Percentiles rank a stretch among this genome's conserved stretches.
Evolutionary conservation across 2,329 filamentous ascomycete genomes (phyloP).

Genomic region (Trichoderma lentiforme): DNA sequence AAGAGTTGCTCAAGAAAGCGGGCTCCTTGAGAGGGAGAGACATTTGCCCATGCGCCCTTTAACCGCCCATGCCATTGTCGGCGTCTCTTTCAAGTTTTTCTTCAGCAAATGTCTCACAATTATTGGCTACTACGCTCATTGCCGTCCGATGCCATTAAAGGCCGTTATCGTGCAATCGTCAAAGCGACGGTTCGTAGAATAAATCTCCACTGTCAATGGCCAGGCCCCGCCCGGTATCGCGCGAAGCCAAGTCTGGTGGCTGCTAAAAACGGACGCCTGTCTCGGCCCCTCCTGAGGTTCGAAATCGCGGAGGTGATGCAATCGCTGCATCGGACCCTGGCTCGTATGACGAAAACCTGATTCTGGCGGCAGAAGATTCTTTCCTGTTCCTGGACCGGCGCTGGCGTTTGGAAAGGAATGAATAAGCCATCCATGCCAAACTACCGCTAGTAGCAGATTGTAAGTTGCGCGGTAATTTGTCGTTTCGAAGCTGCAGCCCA

Average conservation of each 20-base stretch:
- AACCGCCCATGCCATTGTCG: background rate
- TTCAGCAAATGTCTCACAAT: background rate
- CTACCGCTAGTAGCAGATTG: background rate
- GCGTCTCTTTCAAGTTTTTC: background rate
- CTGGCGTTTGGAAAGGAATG: background rate
- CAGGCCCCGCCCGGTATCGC: background rate
- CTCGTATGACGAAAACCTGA: slow-evolving; percentile 12
- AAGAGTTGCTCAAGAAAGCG: no score
- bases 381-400: slow-evolving; percentile 4
- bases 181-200: background rate
- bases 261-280: background rate
- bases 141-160: background rate
- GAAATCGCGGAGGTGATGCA: slow-evolving; percentile 1
- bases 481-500: background rate
- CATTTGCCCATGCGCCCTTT: background rate
- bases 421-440: background rate
- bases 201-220: background rate
- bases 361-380: background rate
- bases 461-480: background rate
- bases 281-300: slow-evolving; percentile 7
- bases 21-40: background rate
- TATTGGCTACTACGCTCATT: background rate
- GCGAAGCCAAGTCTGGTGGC: background rate
- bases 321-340: background rate
- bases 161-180: background rate